A percentile compares a stretch with the other conserved stretches of the same genome.
Evolutionary conservation across 2,329 filamentous ascomycete genomes (phyloP).

Genomic region (Alternaria sp.): DNA sequence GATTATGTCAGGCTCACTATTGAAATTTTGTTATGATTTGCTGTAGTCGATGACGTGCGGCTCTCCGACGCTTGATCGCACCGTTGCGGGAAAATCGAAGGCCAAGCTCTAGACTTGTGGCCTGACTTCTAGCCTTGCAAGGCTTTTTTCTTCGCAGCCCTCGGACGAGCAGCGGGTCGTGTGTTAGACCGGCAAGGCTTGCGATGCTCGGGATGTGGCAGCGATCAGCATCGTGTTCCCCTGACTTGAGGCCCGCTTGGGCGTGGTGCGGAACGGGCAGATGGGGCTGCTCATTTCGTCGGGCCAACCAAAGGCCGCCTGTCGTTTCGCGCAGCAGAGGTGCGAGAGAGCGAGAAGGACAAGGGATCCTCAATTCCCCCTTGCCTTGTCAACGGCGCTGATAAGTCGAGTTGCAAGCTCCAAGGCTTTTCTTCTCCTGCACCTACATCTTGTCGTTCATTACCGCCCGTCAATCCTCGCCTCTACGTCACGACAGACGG

Average conservation of each 20-base stretch:
- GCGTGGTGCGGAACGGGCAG: conserved; percentile 19
- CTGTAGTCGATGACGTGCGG: conserved; percentile 16
- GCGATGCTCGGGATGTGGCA: conserved; percentile 9
- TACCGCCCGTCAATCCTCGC: background rate
- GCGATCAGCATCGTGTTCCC: conserved; percentile 21
- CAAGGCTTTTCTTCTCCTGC: conserved; percentile 13
- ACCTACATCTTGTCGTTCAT: conserved; percentile 17
- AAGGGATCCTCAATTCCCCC: background rate
- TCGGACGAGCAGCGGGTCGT: conserved; percentile 18
- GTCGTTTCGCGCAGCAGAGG: conserved; percentile 10
- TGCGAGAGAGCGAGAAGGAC: conserved; percentile 3
- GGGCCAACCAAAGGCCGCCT: conserved; percentile 26
- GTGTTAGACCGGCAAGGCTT: conserved; percentile 19
- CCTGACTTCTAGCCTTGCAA: background rate
- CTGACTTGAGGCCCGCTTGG: conserved; percentile 24
- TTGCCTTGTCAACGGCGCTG: conserved; percentile 16
- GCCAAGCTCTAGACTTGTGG: conserved; percentile 1
- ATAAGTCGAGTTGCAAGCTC: conserved; percentile 13
- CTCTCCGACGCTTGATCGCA: conserved; percentile 5
- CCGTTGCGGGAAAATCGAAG: conserved; percentile 12
- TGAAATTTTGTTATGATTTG: background rate
- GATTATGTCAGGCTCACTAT: conserved; percentile 4
- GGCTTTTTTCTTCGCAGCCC: background rate
- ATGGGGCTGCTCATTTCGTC: conserved; percentile 37
- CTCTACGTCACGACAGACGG: conserved; percentile 13